Evolutionary conservation across 1,139 yeast species (phyloP), one percentile per base, ranked within the genome.

Genomic region (Meyerozyma sp.): DNA sequence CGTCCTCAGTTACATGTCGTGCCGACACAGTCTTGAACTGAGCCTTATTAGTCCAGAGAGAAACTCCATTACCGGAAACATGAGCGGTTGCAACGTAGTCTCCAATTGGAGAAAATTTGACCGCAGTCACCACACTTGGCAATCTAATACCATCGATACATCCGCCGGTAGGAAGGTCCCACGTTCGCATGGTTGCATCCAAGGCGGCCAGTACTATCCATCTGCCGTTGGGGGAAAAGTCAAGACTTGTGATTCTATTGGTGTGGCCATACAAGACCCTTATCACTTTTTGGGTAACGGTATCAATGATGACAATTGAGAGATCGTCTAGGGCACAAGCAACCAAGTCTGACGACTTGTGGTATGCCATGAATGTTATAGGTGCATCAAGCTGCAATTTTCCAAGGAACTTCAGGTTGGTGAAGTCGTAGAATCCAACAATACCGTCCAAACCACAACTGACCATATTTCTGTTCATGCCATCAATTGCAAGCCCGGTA

Each of bases 81-180:
- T 94, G 98, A 0, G 96, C 76, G 1, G 98, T 91, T 2, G 98
- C 98, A 47, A 94, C 74, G 63, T 85, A 79, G 54, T 94, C 98
- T 39, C 96, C 96, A 43, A 82, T 74, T 3, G 96, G 96, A 14
- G 96, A 86, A 53, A 93, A 80, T 56, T 84, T 81, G 36, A 94
- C 74, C 41, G 79, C 70, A 0, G 98, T 90, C 2, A 87, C 95
- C 16, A 91, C 91, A 51, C 76, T 79, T 2, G 87, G 84, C 34
- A 93, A 75, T 43, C 73, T 70, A 13, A 93, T 83, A 49, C 97
- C 98, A 65, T 94, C 98, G 47, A 94, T 90, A 63, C 98, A 91
- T 1, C 93, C 90, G 42, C 98, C 98, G 3, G 97, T 86, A 29
- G 98, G 98, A 48, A 94, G 75, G 62, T 94, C 98, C 98, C 98